Evolutionary conservation across 306 rosid species (phyloP), one percentile per base, ranked within the genome.

Genomic region (Medicago arabica): DNA sequence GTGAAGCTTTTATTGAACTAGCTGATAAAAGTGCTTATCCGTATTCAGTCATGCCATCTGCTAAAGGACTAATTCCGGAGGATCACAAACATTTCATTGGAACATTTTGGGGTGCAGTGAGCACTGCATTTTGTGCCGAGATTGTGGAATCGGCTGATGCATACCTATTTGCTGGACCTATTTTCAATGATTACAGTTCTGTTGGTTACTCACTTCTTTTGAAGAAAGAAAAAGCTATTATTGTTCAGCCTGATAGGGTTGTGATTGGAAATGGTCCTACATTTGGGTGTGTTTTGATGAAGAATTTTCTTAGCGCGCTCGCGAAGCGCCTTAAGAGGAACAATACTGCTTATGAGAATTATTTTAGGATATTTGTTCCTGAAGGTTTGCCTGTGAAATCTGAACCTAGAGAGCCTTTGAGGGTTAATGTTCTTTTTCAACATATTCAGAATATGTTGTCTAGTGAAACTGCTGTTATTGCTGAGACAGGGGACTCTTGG

Each of bases 401-500:
- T 21, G 80, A 70, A 69, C 93, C 91, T 1, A 46, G 12, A 31
- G 93, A 85, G 9, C 83, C 93, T 7, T 75, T 89, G 78, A 85
- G 93, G 75, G 91, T 87, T 18, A 89, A 87, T 87, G 81, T 87
- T 64, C 43, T 89, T 77, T 89, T 89, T 50, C 80, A 87, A 15
- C 91, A 89, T 43, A 80, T 87, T 41, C 93, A 89, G 13, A 78
- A 79, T 7, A 62, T 89, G 89, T 41, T 89, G 40, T 81, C 86
- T 54, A 0, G 71, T 80, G 85, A 83, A 25, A 85, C 87, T 0
- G 91, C 89, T 53, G 91, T 89, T 13, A 89, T 89, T 74, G 93
- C 93, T 49, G 91, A 89, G 75, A 87, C 93, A 4, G 93, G 93
- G 65, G 93, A 89, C 69, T 89, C 93, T 1, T 89, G 90, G 93